Evolutionary conservation across 345 rosid genomes (phyloP), one percentile per base, ranked within the genome.

Genomic region (Moricandia moricandioides): DNA sequence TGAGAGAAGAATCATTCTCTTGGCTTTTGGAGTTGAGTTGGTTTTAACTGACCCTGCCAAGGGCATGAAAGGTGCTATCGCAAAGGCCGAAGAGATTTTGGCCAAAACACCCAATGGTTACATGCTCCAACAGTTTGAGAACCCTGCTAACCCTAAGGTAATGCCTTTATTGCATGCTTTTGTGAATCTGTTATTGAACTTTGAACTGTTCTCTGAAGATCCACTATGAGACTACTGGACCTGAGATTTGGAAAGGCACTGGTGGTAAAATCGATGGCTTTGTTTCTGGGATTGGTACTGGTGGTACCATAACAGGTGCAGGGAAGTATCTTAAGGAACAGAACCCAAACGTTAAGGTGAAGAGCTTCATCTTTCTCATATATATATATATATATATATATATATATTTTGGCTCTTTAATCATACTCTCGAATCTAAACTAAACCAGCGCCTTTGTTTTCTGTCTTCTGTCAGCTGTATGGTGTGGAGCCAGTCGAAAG

Each of bases 261-360:
- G 90, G 70, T 55, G 97, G 94, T 54, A 93, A 87, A 81, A 70
- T 93, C 51, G 92, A 91, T 81, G 93, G 92, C 49, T 79, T 91
- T 79, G 87, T 93, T 67, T 89, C 98, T 5, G 98, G 97, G 27
- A 91, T 93, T 47, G 96, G 98, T 65, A 93, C 98, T 39, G 98
- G 98, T 18, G 98, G 98, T 72, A 93, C 97, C 63, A 82, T 91
- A 35, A 91, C 98, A 14, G 97, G 98, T 72, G 84, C 85, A 2
- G 98, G 98, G 13, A 93, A 87, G 74, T 91, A 82, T 80, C 90
- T 93, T 3, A 93, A 86, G 76, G 98, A 91, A 77, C 88, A 88
- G 51, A 89, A 91, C 63, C 84, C 96, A 0, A 61, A 87, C 57
- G 73, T 93, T 16, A 93, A 87, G 91, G 98, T 91, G 74, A 54